A percentile compares a stretch with the other conserved stretches of the same genome.
Evolutionary conservation across 2,329 filamentous ascomycete genomes (phyloP).

Genomic region (Gnomoniopsis smithogilvyi): DNA sequence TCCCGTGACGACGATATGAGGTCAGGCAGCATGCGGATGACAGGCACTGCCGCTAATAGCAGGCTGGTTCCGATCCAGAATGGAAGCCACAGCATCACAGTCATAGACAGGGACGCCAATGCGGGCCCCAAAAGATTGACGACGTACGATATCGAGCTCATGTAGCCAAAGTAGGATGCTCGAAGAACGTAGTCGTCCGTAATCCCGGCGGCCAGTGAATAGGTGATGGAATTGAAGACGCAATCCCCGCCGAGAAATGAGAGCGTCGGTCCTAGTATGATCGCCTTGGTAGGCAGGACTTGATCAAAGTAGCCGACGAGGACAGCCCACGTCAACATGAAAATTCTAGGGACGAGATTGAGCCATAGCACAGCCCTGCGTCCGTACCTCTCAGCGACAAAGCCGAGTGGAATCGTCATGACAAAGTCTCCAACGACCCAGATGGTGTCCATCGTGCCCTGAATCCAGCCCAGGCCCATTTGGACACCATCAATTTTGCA

Average conservation of each 20-base stretch:
- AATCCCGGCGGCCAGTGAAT: conserved; percentile 40
- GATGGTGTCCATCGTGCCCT: conserved; percentile 46
- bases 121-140: conserved; percentile 44
- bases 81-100: conserved; percentile 38
- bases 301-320: conserved; percentile 36
- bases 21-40: conserved; percentile 28
- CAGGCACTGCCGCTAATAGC: conserved; percentile 30
- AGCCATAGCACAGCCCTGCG: conserved; percentile 37
- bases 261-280: conserved; percentile 37
- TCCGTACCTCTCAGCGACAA: conserved; percentile 41
- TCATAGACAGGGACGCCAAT: conserved; percentile 44
- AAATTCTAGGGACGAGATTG: conserved; percentile 40
- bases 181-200: conserved; percentile 40
- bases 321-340: conserved; percentile 38
- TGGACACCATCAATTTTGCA: conserved; percentile 54
- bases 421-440: conserved; percentile 49
- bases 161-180: conserved; percentile 48
- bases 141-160: conserved; percentile 45
- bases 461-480: conserved; percentile 47
- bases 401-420: conserved; percentile 47
- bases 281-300: conserved; percentile 34
- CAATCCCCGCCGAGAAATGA: conserved; percentile 48
- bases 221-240: conserved; percentile 48
- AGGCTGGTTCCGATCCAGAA: conserved; percentile 38
- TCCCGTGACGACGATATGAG: conserved; percentile 3